Conservation (phyloP, 139 green algal species). For the Auxenochlorella protothecoides region DNA sequence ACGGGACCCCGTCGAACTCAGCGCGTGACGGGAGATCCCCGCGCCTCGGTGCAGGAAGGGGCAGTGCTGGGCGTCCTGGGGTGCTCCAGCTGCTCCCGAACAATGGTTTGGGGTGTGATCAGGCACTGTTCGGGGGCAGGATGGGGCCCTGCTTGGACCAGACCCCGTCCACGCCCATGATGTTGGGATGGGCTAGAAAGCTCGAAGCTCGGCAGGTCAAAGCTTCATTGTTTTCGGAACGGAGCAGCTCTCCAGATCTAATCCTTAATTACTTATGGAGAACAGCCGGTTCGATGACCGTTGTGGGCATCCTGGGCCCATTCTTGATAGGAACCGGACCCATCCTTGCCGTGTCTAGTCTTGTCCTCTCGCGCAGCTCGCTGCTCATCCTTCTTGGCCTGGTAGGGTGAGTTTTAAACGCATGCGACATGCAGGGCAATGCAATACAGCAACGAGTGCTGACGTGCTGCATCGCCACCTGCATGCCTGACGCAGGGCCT, state of each 20-base stretch:
- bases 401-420: conserved; percentile 6
- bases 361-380: conserved; percentile 16
- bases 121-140: not conserved
- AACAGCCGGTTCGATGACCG: conserved; percentile 10
- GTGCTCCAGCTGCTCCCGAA: not conserved
- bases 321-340: conserved; percentile 22
- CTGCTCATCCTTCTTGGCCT: conserved; percentile 25
- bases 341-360: conserved; percentile 13
- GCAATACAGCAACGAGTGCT: not conserved
- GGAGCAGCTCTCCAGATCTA: too few relatives aligned
- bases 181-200: not conserved
- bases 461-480: too few relatives aligned
- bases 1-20: not conserved
- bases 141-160: too few relatives aligned
- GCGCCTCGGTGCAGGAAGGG: not conserved
- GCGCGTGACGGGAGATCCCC: not conserved
- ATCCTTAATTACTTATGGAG: not conserved
- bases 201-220: not conserved
- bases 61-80: not conserved
- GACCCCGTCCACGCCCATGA: not conserved
- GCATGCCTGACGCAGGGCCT: conserved; percentile 15
- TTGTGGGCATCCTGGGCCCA: conserved; percentile 14
- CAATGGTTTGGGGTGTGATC: not conserved
- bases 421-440: not conserved
- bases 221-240: not conserved